Evolutionary conservation across 108 stramenopile species (phyloP).

Genomic region (Cyclotella sp.): DNA sequence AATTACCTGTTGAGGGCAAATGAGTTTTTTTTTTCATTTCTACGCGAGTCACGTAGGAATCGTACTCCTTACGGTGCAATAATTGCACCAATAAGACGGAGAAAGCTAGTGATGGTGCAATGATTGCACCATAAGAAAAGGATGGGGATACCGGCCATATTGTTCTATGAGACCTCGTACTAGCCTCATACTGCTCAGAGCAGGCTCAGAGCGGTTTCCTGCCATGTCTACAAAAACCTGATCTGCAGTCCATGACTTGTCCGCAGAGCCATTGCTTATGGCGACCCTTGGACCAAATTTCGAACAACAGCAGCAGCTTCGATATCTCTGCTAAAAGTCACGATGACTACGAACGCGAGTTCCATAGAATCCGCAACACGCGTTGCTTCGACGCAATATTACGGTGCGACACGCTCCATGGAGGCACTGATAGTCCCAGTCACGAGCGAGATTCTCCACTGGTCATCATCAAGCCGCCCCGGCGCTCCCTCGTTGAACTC

Average conservation of each 20-base stretch:
- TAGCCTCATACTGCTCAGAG: no score
- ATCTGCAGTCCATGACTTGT: background rate
- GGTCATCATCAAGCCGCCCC: conserved; percentile 7
- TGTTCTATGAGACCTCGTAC: no score
- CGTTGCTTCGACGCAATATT: conserved; percentile 2
- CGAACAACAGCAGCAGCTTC: background rate
- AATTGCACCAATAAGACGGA: no score
- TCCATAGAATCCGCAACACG: background rate
- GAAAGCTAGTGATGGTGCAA: no score
- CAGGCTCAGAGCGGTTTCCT: no score
- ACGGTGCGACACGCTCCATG: background rate
- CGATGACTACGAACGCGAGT: conserved; percentile 1
- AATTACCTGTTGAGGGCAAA: no score
- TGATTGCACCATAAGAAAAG: no score
- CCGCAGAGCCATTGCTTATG: background rate
- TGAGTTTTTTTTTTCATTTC: no score
- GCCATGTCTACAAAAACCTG: background rate
- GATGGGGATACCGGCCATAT: no score
- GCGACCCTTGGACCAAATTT: background rate
- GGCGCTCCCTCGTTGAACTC: conserved; percentile 19
- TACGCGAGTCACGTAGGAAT: no score
- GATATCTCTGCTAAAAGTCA: background rate
- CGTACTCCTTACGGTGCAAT: no score
- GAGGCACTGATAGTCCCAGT: background rate
- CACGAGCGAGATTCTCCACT: background rate